These are phyloP conservation scores for Trifolium dubium DNA, from an alignment of 306 rosid species.

Conservation along the genomic window DNA sequence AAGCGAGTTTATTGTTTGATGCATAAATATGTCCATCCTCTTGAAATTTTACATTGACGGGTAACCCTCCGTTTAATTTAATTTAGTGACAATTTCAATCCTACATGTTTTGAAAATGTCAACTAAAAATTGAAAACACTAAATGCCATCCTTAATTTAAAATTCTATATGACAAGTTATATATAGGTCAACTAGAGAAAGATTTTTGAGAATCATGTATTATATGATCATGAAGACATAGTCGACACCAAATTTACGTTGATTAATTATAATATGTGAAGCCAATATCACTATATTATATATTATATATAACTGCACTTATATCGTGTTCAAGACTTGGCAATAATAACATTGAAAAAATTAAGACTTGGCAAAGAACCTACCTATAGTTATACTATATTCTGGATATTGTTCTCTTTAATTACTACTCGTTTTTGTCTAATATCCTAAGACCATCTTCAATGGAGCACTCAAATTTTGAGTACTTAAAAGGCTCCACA, in stretches of 20 bases:
- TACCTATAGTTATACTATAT: no score
- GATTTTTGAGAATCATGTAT: background rate
- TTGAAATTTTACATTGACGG: no score
- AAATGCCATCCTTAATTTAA: background rate
- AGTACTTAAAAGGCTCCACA: no score
- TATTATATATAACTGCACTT: constrained; percentile 5
- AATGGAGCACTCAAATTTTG: no score
- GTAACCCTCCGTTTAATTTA: background rate
- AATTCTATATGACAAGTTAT: constrained; percentile 15
- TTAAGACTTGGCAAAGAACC: no score
- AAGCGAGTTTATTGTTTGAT: no score
- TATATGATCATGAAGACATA: constrained; percentile 9
- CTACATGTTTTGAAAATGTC: constrained; percentile 35
- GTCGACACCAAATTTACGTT: constrained; percentile 21
- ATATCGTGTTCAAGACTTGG: constrained; percentile 49
- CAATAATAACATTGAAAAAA: constrained; percentile 1
- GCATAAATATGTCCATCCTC: no score
- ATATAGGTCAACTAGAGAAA: constrained; percentile 17
- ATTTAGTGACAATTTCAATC: constrained; percentile 24
- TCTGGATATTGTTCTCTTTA: no score
- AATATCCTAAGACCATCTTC: no score
- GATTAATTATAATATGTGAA: constrained; percentile 11
- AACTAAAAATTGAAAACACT: constrained; percentile 6
- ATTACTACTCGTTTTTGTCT: no score
- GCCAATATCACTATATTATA: background rate